Base-by-base conservation (phyloP, 73 alveolate species). In the Symbiodinium natans region DNA sequence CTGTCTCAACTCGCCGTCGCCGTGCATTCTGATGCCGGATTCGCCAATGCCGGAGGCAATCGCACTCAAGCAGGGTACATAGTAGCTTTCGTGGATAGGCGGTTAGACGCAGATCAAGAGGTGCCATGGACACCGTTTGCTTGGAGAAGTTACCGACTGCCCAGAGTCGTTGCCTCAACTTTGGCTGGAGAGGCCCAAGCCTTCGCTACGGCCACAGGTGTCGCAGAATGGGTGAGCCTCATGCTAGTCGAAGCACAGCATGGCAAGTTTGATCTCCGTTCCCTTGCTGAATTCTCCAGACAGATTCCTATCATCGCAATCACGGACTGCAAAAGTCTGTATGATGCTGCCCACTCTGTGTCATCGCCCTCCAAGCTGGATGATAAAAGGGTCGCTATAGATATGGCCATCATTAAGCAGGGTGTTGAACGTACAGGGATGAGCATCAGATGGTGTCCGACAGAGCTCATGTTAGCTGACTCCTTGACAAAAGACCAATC, bases 241-340 rank as follows among this genome's bases (percentile, higher is more conserved):
- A 71, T n/a, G 83, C 8, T 71, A n/a, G 8, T 21, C 5, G 83
- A 71, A 71, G 83, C 83, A 4, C 39, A 19, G 4, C 29, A 7
- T 10, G 83, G 83, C 3, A 2, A 10, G 41, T 19, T n/a, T 29
- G 83, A 71, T 21, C 41, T 71, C 17, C 39, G 83, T 6, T 2
- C 8, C 8, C n/a, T 21, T 41, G 2, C 15, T 41, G 42, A 27
- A 3, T 41, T n/a, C 13, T 2, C 23, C 4, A 6, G 23, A 3
- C 41, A 71, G 5, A n/a, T 31, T 29, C 46, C 27, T 1, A 19
- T 84, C 41, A 84, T 48, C 29, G 82, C 82, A 1, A 46, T 84
- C 29, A 84, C 93, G 1, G 93, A 85, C 39, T 85, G 93, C 27
- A 85, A 85, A 40, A 48, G 82, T 71, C 54, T 85, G 19, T 85